A percentile compares a stretch with the other conserved stretches of the same genome.
Conservation (phyloP, 805 yeast species). For the Barnettozyma vustinii region DNA sequence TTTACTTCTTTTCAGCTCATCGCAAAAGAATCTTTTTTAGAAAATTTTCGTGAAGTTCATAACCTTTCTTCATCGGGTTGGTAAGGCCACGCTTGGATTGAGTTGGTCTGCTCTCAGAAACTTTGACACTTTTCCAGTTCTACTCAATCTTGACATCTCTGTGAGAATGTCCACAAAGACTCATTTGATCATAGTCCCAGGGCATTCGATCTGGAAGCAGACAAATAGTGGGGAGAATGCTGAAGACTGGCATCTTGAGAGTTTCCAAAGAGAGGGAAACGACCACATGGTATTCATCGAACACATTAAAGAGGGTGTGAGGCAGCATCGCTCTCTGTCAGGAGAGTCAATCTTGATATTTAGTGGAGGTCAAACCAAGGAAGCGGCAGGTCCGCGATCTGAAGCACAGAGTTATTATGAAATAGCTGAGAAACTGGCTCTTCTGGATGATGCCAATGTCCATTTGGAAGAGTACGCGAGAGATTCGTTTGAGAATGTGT, state of each 20-base stretch:
- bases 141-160: background rate
- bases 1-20: conserved; percentile 1
- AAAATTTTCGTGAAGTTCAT: conserved; percentile 1
- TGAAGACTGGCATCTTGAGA: conserved; percentile 61
- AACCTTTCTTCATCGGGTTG: background rate
- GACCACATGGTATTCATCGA: conserved; percentile 63
- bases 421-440: conserved; percentile 33
- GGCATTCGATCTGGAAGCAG: conserved; percentile 58
- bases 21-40: conserved; percentile 2
- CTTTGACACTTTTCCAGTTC: background rate
- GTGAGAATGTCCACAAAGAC: background rate
- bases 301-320: conserved; percentile 48
- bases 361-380: conserved; percentile 73
- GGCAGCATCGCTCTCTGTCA: conserved; percentile 24
- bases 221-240: conserved; percentile 40
- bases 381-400: conserved; percentile 44
- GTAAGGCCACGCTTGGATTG: background rate
- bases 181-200: conserved; percentile 45
- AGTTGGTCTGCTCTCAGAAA: no score
- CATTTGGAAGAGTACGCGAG: conserved; percentile 66
- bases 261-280: conserved; percentile 62
- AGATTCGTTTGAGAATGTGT: conserved; percentile 74
- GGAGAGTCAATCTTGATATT: conserved; percentile 36
- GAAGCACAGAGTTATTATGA: conserved; percentile 56
- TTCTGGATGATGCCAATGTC: conserved; percentile 23